phyloP scores from a whole-genome alignment of 2,329 filamentous ascomycete species.

The Monilinia laxa region DNA sequence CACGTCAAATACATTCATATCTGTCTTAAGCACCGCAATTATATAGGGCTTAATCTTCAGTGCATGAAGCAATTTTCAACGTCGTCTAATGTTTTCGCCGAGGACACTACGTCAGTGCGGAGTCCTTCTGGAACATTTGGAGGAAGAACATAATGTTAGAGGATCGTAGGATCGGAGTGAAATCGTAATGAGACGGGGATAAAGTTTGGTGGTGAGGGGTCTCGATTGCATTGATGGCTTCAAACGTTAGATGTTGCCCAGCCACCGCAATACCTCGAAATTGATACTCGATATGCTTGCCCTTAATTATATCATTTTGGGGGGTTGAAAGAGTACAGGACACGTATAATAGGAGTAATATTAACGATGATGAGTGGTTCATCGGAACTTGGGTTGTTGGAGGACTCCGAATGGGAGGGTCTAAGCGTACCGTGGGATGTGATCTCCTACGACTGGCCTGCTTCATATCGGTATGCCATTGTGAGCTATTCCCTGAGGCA shows the following conservation, averaged over 20 bases:
- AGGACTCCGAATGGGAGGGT: neutral
- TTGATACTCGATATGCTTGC: neutral
- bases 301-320: neutral
- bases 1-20: constrained; percentile 4
- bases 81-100: neutral
- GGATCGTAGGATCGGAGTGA: neutral
- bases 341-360: neutral
- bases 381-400: neutral
- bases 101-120: constrained; percentile 6
- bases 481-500: neutral
- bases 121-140: constrained; percentile 11
- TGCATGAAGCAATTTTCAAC: constrained; percentile 7
- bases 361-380: neutral
- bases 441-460: neutral
- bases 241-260: constrained; percentile 4
- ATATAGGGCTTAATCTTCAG: constrained; percentile 17
- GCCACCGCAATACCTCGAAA: constrained; percentile 5
- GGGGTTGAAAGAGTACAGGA: neutral
- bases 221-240: constrained; percentile 4
- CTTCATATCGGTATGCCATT: neutral
- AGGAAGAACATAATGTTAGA: neutral
- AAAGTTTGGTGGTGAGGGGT: constrained; percentile 3
- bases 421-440: neutral
- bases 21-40: neutral
- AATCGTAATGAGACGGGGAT: neutral